Percentiles rank a stretch among this genome's conserved stretches.
Evolutionary conservation across 164 flowering plant genomes (phyloP).

Genomic region (Vitis rupestris): DNA sequence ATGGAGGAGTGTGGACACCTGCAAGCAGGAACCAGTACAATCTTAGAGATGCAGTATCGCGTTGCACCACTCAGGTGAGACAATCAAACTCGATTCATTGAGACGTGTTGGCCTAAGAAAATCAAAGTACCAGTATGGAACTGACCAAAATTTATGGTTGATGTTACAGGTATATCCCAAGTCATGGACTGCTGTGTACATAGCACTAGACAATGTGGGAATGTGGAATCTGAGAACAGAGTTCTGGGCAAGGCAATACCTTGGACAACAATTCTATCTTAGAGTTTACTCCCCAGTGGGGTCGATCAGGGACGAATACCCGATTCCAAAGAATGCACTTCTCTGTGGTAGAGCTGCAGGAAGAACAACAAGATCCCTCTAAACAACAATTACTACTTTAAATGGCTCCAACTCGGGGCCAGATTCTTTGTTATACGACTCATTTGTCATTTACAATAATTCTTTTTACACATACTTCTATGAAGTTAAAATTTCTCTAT

Average conservation of each 20-base stretch:
- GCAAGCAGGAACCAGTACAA: constrained; percentile 60
- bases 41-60: constrained; percentile 63
- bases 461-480: no score
- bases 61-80: constrained; percentile 73
- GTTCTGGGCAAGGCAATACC: constrained; percentile 75
- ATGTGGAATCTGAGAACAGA: constrained; percentile 90
- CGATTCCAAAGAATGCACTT: constrained; percentile 67
- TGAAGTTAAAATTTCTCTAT: no score
- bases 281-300: constrained; percentile 58
- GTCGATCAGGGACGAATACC: constrained; percentile 65
- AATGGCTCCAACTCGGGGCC: background rate
- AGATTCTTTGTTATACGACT: background rate
- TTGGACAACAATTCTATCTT: constrained; percentile 80
- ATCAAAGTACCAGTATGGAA: background rate
- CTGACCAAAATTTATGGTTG: background rate
- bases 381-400: background rate
- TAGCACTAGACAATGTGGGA: constrained; percentile 78
- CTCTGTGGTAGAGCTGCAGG: constrained; percentile 67
- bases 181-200: constrained; percentile 80
- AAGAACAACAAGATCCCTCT: constrained; percentile 24
- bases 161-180: constrained; percentile 77
- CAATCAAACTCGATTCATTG: background rate
- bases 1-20: constrained; percentile 62
- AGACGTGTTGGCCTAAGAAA: background rate
- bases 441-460: background rate